These are phyloP conservation scores for Endocladia muricata DNA, from an alignment of 31 red algal species.

Conservation along the genomic window DNA sequence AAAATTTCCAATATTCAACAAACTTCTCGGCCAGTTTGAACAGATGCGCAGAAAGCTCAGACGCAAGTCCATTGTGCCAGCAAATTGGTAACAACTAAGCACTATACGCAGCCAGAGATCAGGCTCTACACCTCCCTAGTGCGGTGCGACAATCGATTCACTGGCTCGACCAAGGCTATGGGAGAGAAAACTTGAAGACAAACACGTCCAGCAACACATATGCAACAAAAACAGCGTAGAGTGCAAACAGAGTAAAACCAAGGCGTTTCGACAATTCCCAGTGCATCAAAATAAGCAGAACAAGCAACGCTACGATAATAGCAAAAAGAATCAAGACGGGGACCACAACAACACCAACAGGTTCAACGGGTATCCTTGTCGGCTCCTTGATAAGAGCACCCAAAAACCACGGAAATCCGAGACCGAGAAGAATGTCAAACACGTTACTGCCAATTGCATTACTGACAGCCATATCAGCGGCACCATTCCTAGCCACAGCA, in stretches of 20 bases:
- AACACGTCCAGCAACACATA: conserved; percentile 64
- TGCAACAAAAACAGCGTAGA: conserved; percentile 62
- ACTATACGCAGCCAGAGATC: no score
- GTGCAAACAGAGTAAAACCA: conserved; percentile 53
- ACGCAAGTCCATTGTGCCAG: no score
- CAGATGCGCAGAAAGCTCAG: no score
- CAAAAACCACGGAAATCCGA: conserved; percentile 83
- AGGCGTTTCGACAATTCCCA: conserved; percentile 65
- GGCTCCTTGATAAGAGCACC: conserved; percentile 40
- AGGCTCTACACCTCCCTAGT: no score
- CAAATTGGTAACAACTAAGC: no score
- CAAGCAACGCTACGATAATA: conserved; percentile 46
- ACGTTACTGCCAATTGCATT: conserved; percentile 89
- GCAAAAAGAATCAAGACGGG: conserved; percentile 77
- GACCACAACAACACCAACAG: conserved; percentile 58
- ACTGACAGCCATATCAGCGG: conserved; percentile 78
- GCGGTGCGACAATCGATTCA: no score
- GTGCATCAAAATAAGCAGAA: conserved; percentile 36
- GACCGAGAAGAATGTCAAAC: conserved; percentile 77
- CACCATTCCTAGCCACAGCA: conserved; percentile 55
- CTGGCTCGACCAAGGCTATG: no score
- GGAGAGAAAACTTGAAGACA: conserved; percentile 56
- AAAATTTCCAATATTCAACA: no score
- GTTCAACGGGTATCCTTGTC: conserved; percentile 43
- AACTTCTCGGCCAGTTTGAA: no score